Evolutionary conservation across 1,284 basidiomycete genomes (phyloP).

Genomic region (Irpex rosettiformis): DNA sequence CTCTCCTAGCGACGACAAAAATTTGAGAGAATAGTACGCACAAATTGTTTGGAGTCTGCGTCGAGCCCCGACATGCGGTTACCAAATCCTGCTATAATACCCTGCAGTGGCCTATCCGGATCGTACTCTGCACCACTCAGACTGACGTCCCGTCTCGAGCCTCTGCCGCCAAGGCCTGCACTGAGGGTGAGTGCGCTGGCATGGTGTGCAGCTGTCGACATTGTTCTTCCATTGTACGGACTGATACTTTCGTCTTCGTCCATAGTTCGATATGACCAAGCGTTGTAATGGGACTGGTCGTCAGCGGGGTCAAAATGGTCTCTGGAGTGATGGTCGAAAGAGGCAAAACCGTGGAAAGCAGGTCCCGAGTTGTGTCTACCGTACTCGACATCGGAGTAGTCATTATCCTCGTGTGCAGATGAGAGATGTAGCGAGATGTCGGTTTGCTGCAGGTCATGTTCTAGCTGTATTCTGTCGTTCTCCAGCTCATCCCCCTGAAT

Average conservation of each 20-base stretch:
- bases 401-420: slow-evolving; percentile 34
- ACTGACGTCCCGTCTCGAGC: slow-evolving; percentile 49
- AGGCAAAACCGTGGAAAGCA: slow-evolving; percentile 44
- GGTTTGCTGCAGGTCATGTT: slow-evolving; percentile 68
- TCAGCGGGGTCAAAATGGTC: slow-evolving; percentile 54
- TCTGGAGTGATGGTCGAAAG: slow-evolving; percentile 54
- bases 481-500: slow-evolving; percentile 71
- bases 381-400: slow-evolving; percentile 56
- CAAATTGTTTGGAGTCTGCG: slow-evolving; percentile 42
- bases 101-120: slow-evolving; percentile 77
- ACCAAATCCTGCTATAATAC: slow-evolving; percentile 61
- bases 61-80: slow-evolving; percentile 50
- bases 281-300: slow-evolving; percentile 41
- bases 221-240: slow-evolving; percentile 63
- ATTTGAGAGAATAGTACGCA: slow-evolving; percentile 29
- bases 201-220: slow-evolving; percentile 84
- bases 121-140: slow-evolving; percentile 82
- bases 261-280: slow-evolving; percentile 60
- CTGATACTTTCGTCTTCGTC: slow-evolving; percentile 58
- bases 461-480: slow-evolving; percentile 66
- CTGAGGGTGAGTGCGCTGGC: slow-evolving; percentile 83
- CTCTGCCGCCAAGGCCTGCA: slow-evolving; percentile 66
- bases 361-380: slow-evolving; percentile 61
- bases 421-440: slow-evolving; percentile 67
- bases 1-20: neutral